phyloP scores from a whole-genome alignment of 2,329 filamentous ascomycete species.

The Paracamarosporium sp. region DNA sequence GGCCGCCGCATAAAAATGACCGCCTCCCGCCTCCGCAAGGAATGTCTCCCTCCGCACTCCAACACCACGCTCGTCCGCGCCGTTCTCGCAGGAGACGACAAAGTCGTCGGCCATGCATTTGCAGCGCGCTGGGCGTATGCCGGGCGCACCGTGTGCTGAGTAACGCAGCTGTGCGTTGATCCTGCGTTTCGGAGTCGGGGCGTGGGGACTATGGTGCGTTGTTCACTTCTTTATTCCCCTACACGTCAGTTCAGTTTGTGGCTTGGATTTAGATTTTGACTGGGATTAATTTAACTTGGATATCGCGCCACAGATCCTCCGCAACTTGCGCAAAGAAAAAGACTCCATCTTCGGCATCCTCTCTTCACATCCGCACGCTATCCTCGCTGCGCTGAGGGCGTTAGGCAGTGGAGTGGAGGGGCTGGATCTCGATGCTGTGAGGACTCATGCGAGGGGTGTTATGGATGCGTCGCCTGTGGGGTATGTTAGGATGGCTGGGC shows the following conservation, averaged over 20 bases:
- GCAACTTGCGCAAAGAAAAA: background rate
- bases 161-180: slow-evolving; percentile 52
- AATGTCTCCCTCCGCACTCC: background rate
- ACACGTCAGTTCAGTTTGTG: too few relatives aligned
- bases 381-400: background rate
- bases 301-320: too few relatives aligned
- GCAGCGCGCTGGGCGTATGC: slow-evolving; percentile 44
- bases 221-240: background rate
- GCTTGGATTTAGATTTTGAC: too few relatives aligned
- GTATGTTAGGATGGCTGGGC: slow-evolving; percentile 49
- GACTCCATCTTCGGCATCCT: background rate
- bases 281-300: too few relatives aligned
- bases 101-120: slow-evolving; percentile 34
- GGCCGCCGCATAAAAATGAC: background rate
- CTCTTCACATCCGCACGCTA: background rate
- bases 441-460: slow-evolving; percentile 36
- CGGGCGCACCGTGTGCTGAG: slow-evolving; percentile 46
- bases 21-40: background rate
- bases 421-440: slow-evolving; percentile 31
- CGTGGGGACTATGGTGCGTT: slow-evolving; percentile 40
- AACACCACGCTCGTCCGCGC: background rate
- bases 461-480: slow-evolving; percentile 46
- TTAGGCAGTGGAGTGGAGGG: background rate
- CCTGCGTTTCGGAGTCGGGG: slow-evolving; percentile 44
- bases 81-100: background rate